Conservation (phyloP, 148 eudicot genomes). For the Camellia sinensis region DNA sequence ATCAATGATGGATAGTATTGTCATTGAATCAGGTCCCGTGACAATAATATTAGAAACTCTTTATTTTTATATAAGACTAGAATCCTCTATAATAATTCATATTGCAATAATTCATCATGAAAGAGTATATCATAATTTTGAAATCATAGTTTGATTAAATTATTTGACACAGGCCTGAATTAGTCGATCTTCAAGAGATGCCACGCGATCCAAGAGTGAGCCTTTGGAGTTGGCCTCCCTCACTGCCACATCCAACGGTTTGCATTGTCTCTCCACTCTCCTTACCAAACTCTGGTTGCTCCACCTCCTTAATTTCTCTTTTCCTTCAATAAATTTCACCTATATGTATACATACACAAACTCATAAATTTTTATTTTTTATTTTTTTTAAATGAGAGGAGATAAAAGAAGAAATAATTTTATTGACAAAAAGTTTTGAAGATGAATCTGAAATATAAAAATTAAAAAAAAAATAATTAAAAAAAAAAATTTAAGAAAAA, state of each 20-base stretch:
- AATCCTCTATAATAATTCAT: not conserved
- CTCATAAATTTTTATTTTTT: too few species aligned
- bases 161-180: conserved; percentile 26
- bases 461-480: too few species aligned
- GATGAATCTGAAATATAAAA: too few species aligned
- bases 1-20: too few species aligned
- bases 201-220: conserved; percentile 46
- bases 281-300: not conserved
- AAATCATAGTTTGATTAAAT: not conserved
- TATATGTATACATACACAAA: not conserved
- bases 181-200: conserved; percentile 38
- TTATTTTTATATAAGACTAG: too few species aligned
- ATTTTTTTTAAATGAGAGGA: too few species aligned
- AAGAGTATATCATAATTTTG: too few species aligned
- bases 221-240: conserved; percentile 44
- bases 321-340: conserved; percentile 34
- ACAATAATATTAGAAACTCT: too few species aligned
- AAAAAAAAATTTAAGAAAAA: not conserved
- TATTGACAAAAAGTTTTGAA: too few species aligned
- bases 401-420: too few species aligned
- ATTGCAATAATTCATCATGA: not conserved
- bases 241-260: conserved; percentile 40
- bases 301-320: conserved; percentile 33
- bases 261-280: conserved; percentile 11
- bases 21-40: too few species aligned